A percentile compares a stretch with the other conserved stretches of the same genome.
Conservation (phyloP, 768 basidiomycete species). For the Hericium erinaceus region DNA sequence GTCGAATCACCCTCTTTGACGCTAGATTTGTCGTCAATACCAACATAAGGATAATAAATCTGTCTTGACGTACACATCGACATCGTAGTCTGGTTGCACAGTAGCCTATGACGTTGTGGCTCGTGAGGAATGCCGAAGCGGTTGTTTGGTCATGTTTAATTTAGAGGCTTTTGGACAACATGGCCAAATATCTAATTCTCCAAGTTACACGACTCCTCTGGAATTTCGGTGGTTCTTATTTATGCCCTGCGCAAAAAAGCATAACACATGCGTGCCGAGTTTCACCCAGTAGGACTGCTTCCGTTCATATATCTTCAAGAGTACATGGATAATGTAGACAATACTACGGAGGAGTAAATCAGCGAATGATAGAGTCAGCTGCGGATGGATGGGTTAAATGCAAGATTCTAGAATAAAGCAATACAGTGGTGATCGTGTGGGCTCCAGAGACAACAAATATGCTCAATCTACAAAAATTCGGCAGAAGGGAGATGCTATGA, state of each 20-base stretch:
- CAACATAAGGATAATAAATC: background rate
- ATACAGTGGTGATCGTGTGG: background rate
- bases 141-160: conserved; percentile 26
- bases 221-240: background rate
- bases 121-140: conserved; percentile 1
- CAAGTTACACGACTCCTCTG: background rate
- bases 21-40: conserved; percentile 9
- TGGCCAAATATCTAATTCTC: conserved; percentile 2
- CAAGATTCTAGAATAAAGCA: background rate
- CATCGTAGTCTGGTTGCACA: conserved; percentile 12
- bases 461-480: background rate
- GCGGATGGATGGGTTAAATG: background rate
- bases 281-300: too few relatives aligned
- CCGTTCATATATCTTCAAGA: too few relatives aligned
- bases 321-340: background rate
- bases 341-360: background rate
- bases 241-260: background rate
- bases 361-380: background rate
- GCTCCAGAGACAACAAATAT: background rate
- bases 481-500: conserved; percentile 4
- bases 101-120: background rate
- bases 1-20: conserved; percentile 22
- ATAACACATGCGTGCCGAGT: background rate
- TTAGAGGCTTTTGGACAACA: conserved; percentile 25
- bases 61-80: conserved; percentile 19